Evolutionary conservation across 2,329 filamentous ascomycete genomes (phyloP).

Genomic region (Sordariomycetes sp.): DNA sequence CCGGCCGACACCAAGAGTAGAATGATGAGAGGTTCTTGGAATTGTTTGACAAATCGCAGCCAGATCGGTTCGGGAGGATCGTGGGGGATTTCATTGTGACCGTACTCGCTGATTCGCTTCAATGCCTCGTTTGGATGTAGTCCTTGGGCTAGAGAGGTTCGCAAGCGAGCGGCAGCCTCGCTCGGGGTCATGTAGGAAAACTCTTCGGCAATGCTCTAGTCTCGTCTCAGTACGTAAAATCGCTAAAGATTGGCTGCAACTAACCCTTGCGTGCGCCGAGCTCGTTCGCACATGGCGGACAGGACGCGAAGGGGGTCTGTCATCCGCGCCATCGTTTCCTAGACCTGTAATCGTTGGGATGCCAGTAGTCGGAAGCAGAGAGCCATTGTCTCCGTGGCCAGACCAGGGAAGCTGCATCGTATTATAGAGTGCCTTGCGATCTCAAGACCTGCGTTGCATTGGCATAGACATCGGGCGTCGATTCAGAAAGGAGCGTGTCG

Average conservation of each 20-base stretch:
- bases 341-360: constrained; percentile 22
- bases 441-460: not conserved
- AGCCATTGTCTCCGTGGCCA: constrained; percentile 17
- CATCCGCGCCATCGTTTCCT: constrained; percentile 14
- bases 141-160: constrained; percentile 76
- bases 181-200: constrained; percentile 62
- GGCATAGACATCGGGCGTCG: not conserved
- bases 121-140: constrained; percentile 75
- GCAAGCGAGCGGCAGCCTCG: constrained; percentile 68
- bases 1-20: constrained; percentile 83
- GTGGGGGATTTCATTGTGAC: constrained; percentile 89
- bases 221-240: not conserved
- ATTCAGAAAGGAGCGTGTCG: not conserved
- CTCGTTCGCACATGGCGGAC: constrained; percentile 38
- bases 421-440: not conserved
- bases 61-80: constrained; percentile 90
- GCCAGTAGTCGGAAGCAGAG: constrained; percentile 22
- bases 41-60: constrained; percentile 92
- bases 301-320: constrained; percentile 16
- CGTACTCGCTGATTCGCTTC: constrained; percentile 68
- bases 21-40: constrained; percentile 89
- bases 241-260: constrained; percentile 7
- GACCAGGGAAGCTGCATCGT: constrained; percentile 28
- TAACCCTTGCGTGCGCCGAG: constrained; percentile 47
- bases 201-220: constrained; percentile 49